phyloP scores from a whole-genome alignment of 352 stramenopile genomes.

The Pelagophyceae sp. region DNA sequence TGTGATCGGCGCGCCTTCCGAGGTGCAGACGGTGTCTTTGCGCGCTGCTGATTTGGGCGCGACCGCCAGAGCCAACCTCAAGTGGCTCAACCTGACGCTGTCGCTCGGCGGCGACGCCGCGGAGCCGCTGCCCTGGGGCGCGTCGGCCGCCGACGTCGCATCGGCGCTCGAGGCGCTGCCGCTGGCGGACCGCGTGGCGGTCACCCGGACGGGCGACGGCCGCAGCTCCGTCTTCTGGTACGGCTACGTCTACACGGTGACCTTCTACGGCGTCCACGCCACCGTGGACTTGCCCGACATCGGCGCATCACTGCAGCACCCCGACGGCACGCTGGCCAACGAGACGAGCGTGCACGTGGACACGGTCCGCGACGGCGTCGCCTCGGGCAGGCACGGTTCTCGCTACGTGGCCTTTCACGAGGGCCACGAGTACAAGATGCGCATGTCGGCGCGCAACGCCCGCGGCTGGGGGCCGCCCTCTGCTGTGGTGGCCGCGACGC shows the following conservation, averaged over 20 bases:
- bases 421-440: conserved; percentile 54
- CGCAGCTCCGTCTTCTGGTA: conserved; percentile 37
- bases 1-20: conserved; percentile 34
- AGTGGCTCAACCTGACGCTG: conserved; percentile 18
- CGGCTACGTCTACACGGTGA: conserved; percentile 65
- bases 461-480: conserved; percentile 61
- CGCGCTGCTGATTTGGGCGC: conserved; percentile 28
- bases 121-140: conserved; percentile 36
- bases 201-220: conserved; percentile 36
- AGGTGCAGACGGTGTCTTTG: conserved; percentile 43
- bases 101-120: not conserved
- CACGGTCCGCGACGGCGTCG: conserved; percentile 53
- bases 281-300: conserved; percentile 48
- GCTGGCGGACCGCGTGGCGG: conserved; percentile 36
- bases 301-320: conserved; percentile 34
- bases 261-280: conserved; percentile 66
- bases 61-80: not conserved
- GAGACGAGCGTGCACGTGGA: conserved; percentile 46
- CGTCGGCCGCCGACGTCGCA: conserved; percentile 32
- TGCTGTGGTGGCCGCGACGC: conserved; percentile 36
- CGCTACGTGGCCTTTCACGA: conserved; percentile 52
- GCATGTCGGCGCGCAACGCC: conserved; percentile 68
- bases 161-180: conserved; percentile 33
- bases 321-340: conserved; percentile 27
- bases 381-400: conserved; percentile 50